A percentile compares a stretch with the other conserved stretches of the same genome.
Conservation (phyloP, 768 basidiomycete genomes). For the Amanita pseudoporphyria region DNA sequence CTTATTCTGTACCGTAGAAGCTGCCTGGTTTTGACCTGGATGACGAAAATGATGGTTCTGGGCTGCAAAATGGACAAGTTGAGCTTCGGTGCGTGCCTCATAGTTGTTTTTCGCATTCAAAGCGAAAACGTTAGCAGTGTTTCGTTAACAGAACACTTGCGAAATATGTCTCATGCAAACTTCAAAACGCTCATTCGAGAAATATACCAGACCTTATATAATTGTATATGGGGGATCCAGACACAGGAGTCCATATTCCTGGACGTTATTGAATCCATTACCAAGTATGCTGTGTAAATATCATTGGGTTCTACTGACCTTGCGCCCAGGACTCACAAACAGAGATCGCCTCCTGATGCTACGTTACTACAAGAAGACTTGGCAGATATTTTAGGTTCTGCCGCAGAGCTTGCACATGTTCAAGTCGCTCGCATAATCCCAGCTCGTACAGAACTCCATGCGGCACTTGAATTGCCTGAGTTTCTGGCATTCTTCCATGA, state of each 20-base stretch:
- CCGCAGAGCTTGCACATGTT: conserved; percentile 79
- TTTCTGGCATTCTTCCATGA: conserved; percentile 79
- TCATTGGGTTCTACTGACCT: not conserved
- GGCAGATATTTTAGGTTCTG: conserved; percentile 65
- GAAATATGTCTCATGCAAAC: conserved; percentile 55
- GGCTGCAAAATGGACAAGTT: conserved; percentile 6
- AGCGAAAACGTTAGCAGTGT: conserved; percentile 19
- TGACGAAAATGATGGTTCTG: conserved; percentile 30
- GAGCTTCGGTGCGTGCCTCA: conserved; percentile 6
- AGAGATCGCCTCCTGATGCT: conserved; percentile 32
- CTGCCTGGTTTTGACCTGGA: conserved; percentile 50
- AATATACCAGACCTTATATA: conserved; percentile 55
- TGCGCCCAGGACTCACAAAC: not conserved
- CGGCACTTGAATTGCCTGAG: conserved; percentile 55
- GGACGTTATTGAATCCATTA: conserved; percentile 39
- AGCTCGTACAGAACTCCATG: conserved; percentile 71
- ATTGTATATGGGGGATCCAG: conserved; percentile 60
- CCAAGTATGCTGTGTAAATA: conserved; percentile 19
- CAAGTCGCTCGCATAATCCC: conserved; percentile 73
- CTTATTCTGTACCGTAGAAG: conserved; percentile 28
- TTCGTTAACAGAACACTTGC: conserved; percentile 45
- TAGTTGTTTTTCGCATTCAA: not conserved
- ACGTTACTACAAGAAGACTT: conserved; percentile 54
- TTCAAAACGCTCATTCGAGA: conserved; percentile 54
- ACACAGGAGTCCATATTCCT: conserved; percentile 47